These are phyloP conservation scores for Candida pseudoglaebosa DNA, from an alignment of 805 yeast species.

Conservation along the genomic window DNA sequence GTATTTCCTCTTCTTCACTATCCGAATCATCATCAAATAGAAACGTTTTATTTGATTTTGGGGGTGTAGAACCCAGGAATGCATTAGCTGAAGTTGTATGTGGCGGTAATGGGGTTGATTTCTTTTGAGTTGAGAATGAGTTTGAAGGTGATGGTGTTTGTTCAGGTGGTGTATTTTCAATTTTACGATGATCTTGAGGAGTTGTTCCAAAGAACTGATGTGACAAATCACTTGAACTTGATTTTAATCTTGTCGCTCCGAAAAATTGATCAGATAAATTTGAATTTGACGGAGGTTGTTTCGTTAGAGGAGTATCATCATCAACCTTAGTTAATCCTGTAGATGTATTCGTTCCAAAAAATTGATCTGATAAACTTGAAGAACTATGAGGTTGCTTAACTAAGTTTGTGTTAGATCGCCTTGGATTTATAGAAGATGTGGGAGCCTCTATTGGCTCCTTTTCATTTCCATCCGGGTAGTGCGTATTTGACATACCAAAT, in stretches of 20 bases:
- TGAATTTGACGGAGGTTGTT: constrained; percentile 5
- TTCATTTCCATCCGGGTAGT: constrained; percentile 17
- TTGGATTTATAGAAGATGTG: constrained; percentile 28
- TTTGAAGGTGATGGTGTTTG: constrained; percentile 8
- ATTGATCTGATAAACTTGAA: constrained; percentile 34
- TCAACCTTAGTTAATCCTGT: background rate
- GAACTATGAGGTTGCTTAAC: constrained; percentile 42
- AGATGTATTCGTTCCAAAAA: constrained; percentile 20
- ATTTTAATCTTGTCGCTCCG: constrained; percentile 33
- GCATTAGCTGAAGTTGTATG: constrained; percentile 41
- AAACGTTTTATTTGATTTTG: constrained; percentile 20
- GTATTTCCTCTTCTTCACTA: constrained; percentile 28
- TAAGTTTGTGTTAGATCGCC: constrained; percentile 28
- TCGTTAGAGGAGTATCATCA: background rate
- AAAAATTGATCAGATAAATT: constrained; percentile 8
- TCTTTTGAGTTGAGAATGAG: constrained; percentile 21
- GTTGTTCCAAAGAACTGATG: constrained; percentile 31
- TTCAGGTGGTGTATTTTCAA: background rate
- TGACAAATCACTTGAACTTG: constrained; percentile 36
- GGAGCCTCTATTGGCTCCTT: constrained; percentile 23
- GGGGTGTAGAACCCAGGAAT: constrained; percentile 32
- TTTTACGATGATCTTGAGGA: background rate
- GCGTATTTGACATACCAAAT: constrained; percentile 16
- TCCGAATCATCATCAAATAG: constrained; percentile 35
- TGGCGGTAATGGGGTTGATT: constrained; percentile 40